phyloP scores from a whole-genome alignment of 192 early-diverging fungal species.

The Paraglomus occultum region DNA sequence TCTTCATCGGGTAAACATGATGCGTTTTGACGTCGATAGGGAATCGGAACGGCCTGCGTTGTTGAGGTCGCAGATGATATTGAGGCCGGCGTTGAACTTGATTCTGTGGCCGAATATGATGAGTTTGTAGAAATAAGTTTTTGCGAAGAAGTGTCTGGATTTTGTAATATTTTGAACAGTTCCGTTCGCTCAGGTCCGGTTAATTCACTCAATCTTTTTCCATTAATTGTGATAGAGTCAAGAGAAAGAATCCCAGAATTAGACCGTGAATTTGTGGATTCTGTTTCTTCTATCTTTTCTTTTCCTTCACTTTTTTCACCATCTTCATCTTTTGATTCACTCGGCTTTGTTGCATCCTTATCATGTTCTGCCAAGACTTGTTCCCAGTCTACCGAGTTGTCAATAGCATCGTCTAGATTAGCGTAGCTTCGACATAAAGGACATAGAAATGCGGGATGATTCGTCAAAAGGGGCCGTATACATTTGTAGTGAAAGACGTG shows the following conservation, averaged over 20 bases:
- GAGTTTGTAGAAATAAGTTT: conserved; percentile 24
- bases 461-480: conserved; percentile 75
- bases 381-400: conserved; percentile 31
- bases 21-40: neutral
- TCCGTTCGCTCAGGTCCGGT: neutral
- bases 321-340: neutral
- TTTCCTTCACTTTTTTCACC: neutral
- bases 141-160: conserved; percentile 19
- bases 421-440: conserved; percentile 91
- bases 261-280: neutral
- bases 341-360: conserved; percentile 32
- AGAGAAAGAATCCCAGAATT: neutral
- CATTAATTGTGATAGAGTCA: neutral
- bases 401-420: conserved; percentile 81
- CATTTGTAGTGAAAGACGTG: conserved; percentile 95
- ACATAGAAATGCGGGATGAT: conserved; percentile 75
- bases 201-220: conserved; percentile 3
- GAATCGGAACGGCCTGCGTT: conserved; percentile 5
- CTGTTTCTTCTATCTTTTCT: conserved; percentile 9
- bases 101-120: conserved; percentile 14
- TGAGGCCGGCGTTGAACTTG: neutral
- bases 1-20: conserved; percentile 20
- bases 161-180: neutral
- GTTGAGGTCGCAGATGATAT: neutral
- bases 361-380: conserved; percentile 49